Base-by-base conservation (phyloP, 129 eudicot species). In the Silybum marianum region DNA sequence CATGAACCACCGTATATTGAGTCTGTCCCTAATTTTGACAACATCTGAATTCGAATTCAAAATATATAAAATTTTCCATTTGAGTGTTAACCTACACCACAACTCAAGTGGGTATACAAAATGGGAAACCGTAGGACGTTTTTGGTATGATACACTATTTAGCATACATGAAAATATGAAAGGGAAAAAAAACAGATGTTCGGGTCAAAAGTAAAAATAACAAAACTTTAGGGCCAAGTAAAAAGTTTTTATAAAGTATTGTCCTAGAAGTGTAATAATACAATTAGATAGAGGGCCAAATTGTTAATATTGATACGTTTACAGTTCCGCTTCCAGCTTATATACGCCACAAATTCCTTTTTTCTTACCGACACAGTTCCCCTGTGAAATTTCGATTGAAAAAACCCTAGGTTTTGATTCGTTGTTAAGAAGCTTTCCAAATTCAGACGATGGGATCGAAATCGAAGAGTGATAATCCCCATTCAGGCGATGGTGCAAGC, bases 401-500 rank as follows among this genome's bases (percentile, higher is more conserved):
- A 58, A 54, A 58, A 58, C 66, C 66, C 66, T 58, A 58, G 10
- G 9, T 58, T 18, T 58, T 58, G 66, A 58, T 58, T 58, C 3
- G 22, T 58, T 58, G 19, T 58, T 7, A n/a, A 58, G 9, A 58
- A 58, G 66, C 23, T 58, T 58, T 58, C 66, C 66, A 58, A n/a
- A 18, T n/a, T 58, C 66, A n/a, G 66, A 7, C 69, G 28, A 84
- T 84, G 87, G 87, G 66, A 46, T 79, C 84, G 16, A 84, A 74
- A 79, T 81, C 78, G 38, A 85, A 70, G 84, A 40, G 8, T 40
- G 80, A n/a, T 24, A 63, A 71, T 34, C 84, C 87, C 3, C 84
- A 69, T 69, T 72, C 69, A 8, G 88, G 88, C 75, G 88, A 85
- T 26, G 85, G 88, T 7, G 88, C 88, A 18, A 80, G 85, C 68